These are phyloP conservation scores for Filosporella fistucella DNA, from an alignment of 495 filamentous ascomycete genomes.

Conservation along the genomic window DNA sequence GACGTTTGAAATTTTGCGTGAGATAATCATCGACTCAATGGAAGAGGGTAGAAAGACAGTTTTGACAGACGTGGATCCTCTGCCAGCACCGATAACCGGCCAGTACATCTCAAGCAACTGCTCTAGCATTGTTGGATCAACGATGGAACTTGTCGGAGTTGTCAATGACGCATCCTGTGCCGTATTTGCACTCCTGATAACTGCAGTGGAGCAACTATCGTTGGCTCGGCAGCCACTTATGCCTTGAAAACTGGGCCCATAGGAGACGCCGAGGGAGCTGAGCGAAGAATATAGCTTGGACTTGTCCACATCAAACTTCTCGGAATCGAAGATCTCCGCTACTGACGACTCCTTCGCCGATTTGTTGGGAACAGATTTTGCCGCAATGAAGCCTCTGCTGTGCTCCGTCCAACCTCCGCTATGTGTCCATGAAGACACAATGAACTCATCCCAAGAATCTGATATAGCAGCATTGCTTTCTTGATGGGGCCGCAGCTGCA, in stretches of 20 bases:
- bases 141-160: slow-evolving; percentile 8
- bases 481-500: slow-evolving; percentile 10
- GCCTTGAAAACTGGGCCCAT: slow-evolving; percentile 22
- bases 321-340: not conserved
- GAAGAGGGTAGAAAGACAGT: slow-evolving; percentile 39
- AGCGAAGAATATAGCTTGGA: slow-evolving; percentile 12
- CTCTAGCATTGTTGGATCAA: slow-evolving; percentile 18
- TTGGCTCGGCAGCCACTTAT: slow-evolving; percentile 14
- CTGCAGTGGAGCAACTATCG: slow-evolving; percentile 11
- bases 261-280: slow-evolving; percentile 9
- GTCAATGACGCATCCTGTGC: slow-evolving; percentile 9
- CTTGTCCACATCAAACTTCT: slow-evolving; percentile 3
- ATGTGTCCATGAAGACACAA: slow-evolving; percentile 12
- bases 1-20: slow-evolving; percentile 27
- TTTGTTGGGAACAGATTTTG: slow-evolving; percentile 21
- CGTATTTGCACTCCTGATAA: slow-evolving; percentile 9
- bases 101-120: slow-evolving; percentile 28
- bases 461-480: slow-evolving; percentile 13
- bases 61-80: slow-evolving; percentile 32
- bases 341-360: not conserved
- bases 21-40: slow-evolving; percentile 30
- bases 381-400: slow-evolving; percentile 12
- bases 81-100: slow-evolving; percentile 38
- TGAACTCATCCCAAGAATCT: slow-evolving; percentile 19
- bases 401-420: slow-evolving; percentile 18